Base-by-base conservation (phyloP, 495 filamentous ascomycete species). In the Trichoderma erinaceum region DNA sequence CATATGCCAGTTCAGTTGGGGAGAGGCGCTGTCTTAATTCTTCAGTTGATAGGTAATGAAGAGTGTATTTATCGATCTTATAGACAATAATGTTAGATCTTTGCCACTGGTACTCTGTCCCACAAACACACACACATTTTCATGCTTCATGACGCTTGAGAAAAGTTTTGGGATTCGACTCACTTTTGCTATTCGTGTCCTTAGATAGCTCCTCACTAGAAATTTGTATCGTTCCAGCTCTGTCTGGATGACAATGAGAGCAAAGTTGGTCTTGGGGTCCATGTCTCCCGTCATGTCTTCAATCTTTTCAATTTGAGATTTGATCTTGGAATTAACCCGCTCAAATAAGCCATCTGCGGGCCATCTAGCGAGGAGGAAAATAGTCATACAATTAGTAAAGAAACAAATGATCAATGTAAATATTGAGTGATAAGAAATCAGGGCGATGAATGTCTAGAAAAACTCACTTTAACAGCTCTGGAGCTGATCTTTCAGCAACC, bases 161-260 rank as follows among this genome's bases (percentile, higher is more conserved):
- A 38, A 38, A 7, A 5, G 35, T 0, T 6, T 0, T 38, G 7
- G 35, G 35, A 0, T 52, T 21, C n/a, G 48, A 32, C 66, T 66
- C 74, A 80, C 88, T 80, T 99, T 99, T 23, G 92, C 84, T 50
- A 99, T 87, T 38, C 95, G 83, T n/a, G 89, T 86, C 63, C 95
- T 85, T 52, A 98, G 82, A 69, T 92, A 89, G n/a, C 88, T 89
- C 68, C 95, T 87, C 44, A 97, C 83, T 44, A 98, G 82, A 74
- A 90, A 98, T 81, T 96, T 96, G 77, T 89, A 94, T 48, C 95
- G 83, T 76, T 97, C 91, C 64, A 98, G 87, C 81, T 99, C 95
- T 32, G 96, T 98, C 81, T 99, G 95, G 67, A 97, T 87, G 70
- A 99, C 89, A 63, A 97, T 96, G 71, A 98, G 89, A 70, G 84